phyloP scores from a whole-genome alignment of 225 moss, liverwort and hornwort genomes.

The Straminergon stramineum region DNA sequence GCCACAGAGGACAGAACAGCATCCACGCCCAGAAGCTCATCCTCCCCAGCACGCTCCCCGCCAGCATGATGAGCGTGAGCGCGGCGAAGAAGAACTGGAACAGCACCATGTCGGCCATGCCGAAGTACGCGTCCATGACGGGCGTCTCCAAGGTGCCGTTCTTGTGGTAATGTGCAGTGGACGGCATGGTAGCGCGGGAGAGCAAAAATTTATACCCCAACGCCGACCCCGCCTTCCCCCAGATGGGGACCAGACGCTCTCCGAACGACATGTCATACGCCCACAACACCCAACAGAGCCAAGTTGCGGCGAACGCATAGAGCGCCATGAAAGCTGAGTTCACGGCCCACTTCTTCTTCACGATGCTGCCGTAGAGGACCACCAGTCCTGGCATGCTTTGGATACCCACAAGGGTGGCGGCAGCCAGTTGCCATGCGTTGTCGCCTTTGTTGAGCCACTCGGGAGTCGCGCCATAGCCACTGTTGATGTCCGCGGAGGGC shows the following conservation, averaged over 20 bases:
- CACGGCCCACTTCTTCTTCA: slow-evolving; percentile 60
- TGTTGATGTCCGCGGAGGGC: slow-evolving; percentile 8
- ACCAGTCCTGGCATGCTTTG: slow-evolving; percentile 37
- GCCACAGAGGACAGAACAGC: slow-evolving; percentile 38
- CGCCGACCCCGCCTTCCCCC: slow-evolving; percentile 6
- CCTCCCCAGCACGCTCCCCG: slow-evolving; percentile 20
- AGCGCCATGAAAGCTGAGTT: slow-evolving; percentile 51
- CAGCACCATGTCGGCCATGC: slow-evolving; percentile 32
- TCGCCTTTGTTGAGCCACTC: slow-evolving; percentile 39
- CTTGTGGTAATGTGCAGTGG: slow-evolving; percentile 7
- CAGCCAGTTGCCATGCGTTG: slow-evolving; percentile 21
- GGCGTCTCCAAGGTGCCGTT: slow-evolving; percentile 12
- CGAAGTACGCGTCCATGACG: neutral
- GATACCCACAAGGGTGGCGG: slow-evolving; percentile 21
- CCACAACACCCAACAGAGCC: slow-evolving; percentile 26
- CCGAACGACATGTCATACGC: slow-evolving; percentile 30
- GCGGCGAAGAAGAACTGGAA: slow-evolving; percentile 42
- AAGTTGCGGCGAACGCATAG: slow-evolving; percentile 32
- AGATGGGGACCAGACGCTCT: slow-evolving; percentile 4
- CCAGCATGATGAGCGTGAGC: slow-evolving; percentile 33
- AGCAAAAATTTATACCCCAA: slow-evolving; percentile 1
- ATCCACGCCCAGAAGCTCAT: slow-evolving; percentile 46
- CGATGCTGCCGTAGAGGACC: slow-evolving; percentile 42
- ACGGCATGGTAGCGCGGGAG: neutral
- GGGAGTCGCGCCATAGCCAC: slow-evolving; percentile 5